Evolutionary conservation across 73 alveolate genomes (phyloP).

Genomic region (Paramecium pentaurelia): DNA sequence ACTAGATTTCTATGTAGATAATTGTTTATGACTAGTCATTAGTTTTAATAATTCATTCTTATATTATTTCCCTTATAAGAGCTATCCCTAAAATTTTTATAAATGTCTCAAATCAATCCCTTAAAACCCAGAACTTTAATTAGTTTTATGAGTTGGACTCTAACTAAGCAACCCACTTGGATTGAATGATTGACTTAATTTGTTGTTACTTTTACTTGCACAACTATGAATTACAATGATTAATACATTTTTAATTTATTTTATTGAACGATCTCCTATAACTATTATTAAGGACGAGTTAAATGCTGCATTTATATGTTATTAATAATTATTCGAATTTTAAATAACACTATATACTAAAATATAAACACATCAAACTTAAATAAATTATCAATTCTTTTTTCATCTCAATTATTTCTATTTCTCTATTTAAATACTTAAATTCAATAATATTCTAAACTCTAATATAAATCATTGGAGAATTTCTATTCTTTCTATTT

Average conservation of each 20-base stretch:
- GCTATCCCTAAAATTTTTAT: background rate
- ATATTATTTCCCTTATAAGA: background rate
- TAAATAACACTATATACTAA: background rate
- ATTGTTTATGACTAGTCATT: slow-evolving; percentile 12
- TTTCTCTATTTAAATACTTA: background rate
- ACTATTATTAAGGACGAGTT: background rate
- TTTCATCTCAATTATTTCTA: background rate
- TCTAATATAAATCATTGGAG: background rate
- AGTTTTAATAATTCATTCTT: background rate
- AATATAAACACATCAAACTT: background rate
- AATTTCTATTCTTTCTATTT: background rate
- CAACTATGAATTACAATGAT: background rate
- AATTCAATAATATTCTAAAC: background rate
- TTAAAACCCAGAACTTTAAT: background rate
- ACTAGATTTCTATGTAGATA: background rate
- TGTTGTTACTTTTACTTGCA: background rate
- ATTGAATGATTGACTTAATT: slow-evolving; percentile 9
- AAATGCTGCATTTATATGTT: background rate
- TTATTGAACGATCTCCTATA: slow-evolving; percentile 23
- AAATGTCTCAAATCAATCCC: background rate
- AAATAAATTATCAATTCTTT: background rate
- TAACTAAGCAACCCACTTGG: background rate
- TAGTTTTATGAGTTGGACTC: slow-evolving; percentile 41
- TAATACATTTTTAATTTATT: background rate
- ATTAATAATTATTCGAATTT: background rate